Percentiles rank a stretch among this genome's conserved stretches.
phyloP scores from a whole-genome alignment of 495 filamentous ascomycete genomes.

The Hypoxylon perforatum region DNA sequence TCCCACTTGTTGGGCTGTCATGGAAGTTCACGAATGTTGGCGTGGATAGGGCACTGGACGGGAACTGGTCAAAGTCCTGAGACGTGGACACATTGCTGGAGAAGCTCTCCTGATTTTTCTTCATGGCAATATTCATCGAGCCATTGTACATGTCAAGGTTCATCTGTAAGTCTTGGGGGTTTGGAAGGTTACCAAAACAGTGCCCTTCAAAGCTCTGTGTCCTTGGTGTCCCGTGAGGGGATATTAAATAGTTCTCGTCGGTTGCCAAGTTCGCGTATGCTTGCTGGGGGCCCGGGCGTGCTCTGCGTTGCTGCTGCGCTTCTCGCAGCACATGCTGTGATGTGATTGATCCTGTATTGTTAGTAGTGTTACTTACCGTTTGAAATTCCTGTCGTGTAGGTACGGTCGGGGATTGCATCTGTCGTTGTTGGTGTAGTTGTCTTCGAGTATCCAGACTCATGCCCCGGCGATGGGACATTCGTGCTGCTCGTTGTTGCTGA shows the following conservation, averaged over 20 bases:
- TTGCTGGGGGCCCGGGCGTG: conserved; percentile 68
- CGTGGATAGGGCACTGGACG: conserved; percentile 55
- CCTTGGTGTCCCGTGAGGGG: conserved; percentile 60
- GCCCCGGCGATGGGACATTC: conserved; percentile 75
- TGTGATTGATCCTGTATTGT: conserved; percentile 69
- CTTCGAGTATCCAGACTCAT: conserved; percentile 80
- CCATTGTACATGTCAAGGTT: conserved; percentile 55
- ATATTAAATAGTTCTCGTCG: conserved; percentile 56
- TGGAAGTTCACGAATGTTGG: conserved; percentile 59
- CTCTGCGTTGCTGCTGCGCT: conserved; percentile 77
- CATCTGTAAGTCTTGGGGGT: conserved; percentile 47
- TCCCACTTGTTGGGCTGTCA: conserved; percentile 51
- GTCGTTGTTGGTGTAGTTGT: conserved; percentile 44
- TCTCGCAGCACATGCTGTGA: conserved; percentile 73
- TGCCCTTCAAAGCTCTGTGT: conserved; percentile 54
- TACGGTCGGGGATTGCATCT: conserved; percentile 54
- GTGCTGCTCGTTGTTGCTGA: conserved; percentile 50
- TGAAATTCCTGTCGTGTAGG: conserved; percentile 61
- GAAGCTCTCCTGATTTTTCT: conserved; percentile 55
- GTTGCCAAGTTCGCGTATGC: conserved; percentile 50
- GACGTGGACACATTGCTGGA: conserved; percentile 42
- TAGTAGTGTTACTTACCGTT: conserved; percentile 67
- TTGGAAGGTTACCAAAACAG: conserved; percentile 45
- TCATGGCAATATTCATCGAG: conserved; percentile 54
- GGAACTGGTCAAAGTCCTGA: conserved; percentile 55